Evolutionary conservation across 2,329 filamentous ascomycete genomes (phyloP).

Genomic region (Ambrosiella xylebori): DNA sequence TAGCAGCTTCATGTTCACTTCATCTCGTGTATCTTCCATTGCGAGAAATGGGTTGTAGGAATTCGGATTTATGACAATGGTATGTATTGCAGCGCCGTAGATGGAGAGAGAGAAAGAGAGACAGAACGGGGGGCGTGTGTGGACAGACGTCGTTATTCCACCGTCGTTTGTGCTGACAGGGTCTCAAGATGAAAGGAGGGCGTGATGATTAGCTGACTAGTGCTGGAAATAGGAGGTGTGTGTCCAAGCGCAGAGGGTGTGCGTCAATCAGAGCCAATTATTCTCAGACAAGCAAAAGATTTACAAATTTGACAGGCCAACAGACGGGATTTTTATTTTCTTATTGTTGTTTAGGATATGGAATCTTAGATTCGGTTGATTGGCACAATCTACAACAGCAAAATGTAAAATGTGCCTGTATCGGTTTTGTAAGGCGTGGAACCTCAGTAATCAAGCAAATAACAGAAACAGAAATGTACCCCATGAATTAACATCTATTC

Average conservation of each 20-base stretch:
- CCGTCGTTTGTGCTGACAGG: background rate
- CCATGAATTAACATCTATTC: background rate
- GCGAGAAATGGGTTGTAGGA: background rate
- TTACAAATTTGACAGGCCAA: background rate
- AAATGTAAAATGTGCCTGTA: background rate
- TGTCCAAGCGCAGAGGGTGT: slow-evolving; percentile 3
- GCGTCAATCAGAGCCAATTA: slow-evolving; percentile 1
- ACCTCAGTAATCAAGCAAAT: background rate
- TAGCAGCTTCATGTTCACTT: background rate
- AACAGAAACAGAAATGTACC: background rate
- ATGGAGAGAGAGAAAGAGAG: background rate
- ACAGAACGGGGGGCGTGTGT: background rate
- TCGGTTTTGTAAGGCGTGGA: background rate
- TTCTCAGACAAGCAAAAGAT: background rate
- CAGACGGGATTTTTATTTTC: background rate
- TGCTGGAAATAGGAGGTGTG: background rate
- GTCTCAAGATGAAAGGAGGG: background rate
- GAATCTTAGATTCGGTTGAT: background rate
- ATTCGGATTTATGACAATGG: too few species aligned
- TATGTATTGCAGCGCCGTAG: too few species aligned
- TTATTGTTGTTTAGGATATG: background rate
- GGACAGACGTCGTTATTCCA: background rate
- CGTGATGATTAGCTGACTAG: background rate
- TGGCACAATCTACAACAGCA: background rate
- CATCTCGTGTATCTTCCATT: background rate